These are phyloP conservation scores for Bacidia gigantensis DNA, from an alignment of 495 filamentous ascomycete species.

Conservation along the genomic window DNA sequence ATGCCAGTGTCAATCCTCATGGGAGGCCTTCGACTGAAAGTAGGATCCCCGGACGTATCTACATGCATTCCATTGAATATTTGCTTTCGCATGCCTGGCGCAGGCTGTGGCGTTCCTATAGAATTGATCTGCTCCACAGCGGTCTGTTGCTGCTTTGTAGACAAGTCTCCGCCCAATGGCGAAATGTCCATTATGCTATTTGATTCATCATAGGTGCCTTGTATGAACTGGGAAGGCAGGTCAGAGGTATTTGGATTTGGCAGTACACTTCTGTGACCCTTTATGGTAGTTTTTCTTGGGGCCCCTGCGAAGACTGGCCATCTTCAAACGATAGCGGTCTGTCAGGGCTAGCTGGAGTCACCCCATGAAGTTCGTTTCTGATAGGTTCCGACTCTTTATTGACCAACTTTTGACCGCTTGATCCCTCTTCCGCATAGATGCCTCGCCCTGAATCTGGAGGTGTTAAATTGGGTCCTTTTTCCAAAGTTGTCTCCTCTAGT, in stretches of 20 bases:
- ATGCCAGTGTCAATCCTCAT: conserved; percentile 20
- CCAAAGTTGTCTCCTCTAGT: neutral
- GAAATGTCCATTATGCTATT: conserved; percentile 11
- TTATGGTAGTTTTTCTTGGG: too few relatives aligned
- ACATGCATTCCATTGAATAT: conserved; percentile 12
- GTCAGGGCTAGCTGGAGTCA: conserved; percentile 32
- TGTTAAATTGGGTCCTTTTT: neutral
- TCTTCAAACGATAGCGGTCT: conserved; percentile 38
- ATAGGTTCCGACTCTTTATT: neutral
- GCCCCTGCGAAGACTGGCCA: conserved; percentile 27
- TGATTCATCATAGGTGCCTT: conserved; percentile 11
- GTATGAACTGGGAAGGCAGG: conserved; percentile 3
- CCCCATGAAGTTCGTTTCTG: conserved; percentile 5
- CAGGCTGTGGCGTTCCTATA: neutral
- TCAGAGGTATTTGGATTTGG: neutral
- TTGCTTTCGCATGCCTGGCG: conserved; percentile 10
- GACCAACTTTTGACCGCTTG: neutral
- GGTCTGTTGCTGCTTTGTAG: neutral
- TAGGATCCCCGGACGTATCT: conserved; percentile 13
- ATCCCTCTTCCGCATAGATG: neutral
- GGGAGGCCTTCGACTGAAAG: conserved; percentile 19
- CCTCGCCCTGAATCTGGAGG: conserved; percentile 2
- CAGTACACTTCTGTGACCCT: too few relatives aligned
- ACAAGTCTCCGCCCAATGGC: conserved; percentile 4
- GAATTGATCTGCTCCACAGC: neutral